Base-by-base conservation (phyloP, 169 alveolate genomes). In the Babesia bovis region DNA sequence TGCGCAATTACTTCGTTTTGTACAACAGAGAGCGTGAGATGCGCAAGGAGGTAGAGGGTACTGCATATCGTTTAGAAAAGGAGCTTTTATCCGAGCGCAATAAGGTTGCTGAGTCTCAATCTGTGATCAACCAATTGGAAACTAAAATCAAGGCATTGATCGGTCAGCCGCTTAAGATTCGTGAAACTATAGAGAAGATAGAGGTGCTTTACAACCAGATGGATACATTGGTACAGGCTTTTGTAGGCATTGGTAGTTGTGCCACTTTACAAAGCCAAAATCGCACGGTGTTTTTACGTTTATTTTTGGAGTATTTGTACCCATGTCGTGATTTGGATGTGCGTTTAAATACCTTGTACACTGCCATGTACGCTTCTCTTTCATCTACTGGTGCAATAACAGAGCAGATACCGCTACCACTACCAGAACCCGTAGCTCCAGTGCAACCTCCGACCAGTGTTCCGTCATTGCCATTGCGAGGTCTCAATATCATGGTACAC, bases 251-350 rank as follows among this genome's bases (percentile, higher is more conserved):
- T 10, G 91, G 95, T 55, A 90, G 94, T 41, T 91, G 92, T 57
- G 87, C 90, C n/a, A 87, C 91, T 26, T 40, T 90, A 19, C 90
- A 91, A 58, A 66, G 88, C 63, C 70, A 70, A 44, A 81, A 84
- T 47, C 66, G 87, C 30, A 69, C 74, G 23, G 85, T 85, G 26
- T 87, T 90, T 36, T 40, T 90, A 17, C 86, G 89, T 60, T 75
- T 90, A 49, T 77, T 89, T 28, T 57, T 91, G 21, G 95, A 91
- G 79, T 91, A 91, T 70, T 79, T 91, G 25, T 90, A 87, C 74
- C 95, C 95, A 36, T 91, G 95, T 73, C 61, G 95, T 68, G 93
- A 91, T 9, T 90, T 91, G 32, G 95, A 91, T 45, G 75, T 88
- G 33, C 85, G 95, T 35, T 73, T 91, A 44, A 90, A 91, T 67